Conservation (phyloP, 192 early-diverging fungal genomes). For the Coemansia sp. region DNA sequence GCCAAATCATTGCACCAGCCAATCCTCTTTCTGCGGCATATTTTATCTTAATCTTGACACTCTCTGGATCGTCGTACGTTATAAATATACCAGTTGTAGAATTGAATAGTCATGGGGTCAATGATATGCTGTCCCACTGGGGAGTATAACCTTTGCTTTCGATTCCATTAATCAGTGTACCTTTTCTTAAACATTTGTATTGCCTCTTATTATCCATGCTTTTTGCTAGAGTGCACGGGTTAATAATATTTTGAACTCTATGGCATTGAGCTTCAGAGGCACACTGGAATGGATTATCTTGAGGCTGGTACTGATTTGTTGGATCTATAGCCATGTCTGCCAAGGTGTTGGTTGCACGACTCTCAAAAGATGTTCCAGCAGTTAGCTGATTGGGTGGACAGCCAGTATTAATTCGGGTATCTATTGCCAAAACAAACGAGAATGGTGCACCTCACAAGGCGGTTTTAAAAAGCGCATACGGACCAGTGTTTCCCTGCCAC, state of each 20-base stretch:
- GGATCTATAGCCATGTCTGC: constrained; percentile 54
- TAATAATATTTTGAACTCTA: constrained; percentile 23
- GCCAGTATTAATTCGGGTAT: constrained; percentile 56
- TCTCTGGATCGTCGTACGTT: constrained; percentile 73
- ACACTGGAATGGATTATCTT: constrained; percentile 40
- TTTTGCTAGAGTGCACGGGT: constrained; percentile 46
- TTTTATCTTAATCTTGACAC: constrained; percentile 59
- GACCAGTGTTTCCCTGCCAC: constrained; percentile 58
- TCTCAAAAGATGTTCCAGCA: constrained; percentile 58
- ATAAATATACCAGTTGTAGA: constrained; percentile 59
- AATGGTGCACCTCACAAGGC: constrained; percentile 27
- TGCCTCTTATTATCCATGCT: constrained; percentile 61
- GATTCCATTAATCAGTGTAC: constrained; percentile 34
- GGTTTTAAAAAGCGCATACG: constrained; percentile 60
- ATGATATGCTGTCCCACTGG: constrained; percentile 59
- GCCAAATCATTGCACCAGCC: constrained; percentile 63
- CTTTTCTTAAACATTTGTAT: constrained; percentile 60
- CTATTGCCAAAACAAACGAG: constrained; percentile 52
- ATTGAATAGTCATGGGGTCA: constrained; percentile 63
- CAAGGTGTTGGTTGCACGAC: constrained; percentile 43
- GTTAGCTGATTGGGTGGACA: constrained; percentile 62
- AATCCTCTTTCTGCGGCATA: constrained; percentile 55
- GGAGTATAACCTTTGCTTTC: constrained; percentile 61
- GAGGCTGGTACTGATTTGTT: constrained; percentile 46
- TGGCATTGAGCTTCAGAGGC: constrained; percentile 33